Base-by-base conservation (phyloP, 2,329 filamentous ascomycete species). In the Diaporthe citriasiana region DNA sequence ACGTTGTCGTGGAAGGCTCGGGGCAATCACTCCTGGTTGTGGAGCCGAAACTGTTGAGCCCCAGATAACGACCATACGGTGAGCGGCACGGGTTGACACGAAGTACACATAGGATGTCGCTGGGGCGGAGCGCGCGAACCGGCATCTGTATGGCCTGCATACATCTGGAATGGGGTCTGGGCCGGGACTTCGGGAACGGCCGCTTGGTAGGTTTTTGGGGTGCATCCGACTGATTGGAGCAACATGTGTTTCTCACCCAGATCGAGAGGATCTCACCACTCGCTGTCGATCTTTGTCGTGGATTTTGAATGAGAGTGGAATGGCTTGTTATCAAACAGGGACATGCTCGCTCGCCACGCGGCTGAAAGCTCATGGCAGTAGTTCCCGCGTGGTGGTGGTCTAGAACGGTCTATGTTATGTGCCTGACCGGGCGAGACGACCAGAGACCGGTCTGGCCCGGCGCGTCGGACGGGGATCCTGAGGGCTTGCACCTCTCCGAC, bases 331-430 rank as follows among this genome's bases (percentile, higher is more conserved):
- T 7, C n/a, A 13, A 9, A 51, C 45, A 66, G 30, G 45, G 63
- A 51, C 63, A 66, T 66, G 63, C 45, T 35, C 63, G 63, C 63
- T 51, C 45, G 63, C n/a, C 63, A 66, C 30, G 63, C 45, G 63
- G 45, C 45, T 66, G 27, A 25, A 25, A 17, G 30, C 30, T 38
- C 63, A 17, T 50, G 42, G 63, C 45, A 66, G 63, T 51, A 51
- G 60, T 51, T 51, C 45, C 60, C 45, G 45, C 22, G n/a, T 60
- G 33, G 17, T 12, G n/a, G 33, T 35, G 63, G 63, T 68, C 63
- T 68, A 68, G 63, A 68, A 27, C 45, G 47, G 47, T 66, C 63
- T 10, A 51, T 51, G 7, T 38, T 25, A 25, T 63, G 13, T 51
- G 45, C 45, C 63, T 66, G 63, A 45, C n/a, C 27, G 15, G 45